Evolutionary conservation across 352 stramenopile species (phyloP), one percentile per base, ranked within the genome.

Genomic region (Pythium folliculosum): DNA sequence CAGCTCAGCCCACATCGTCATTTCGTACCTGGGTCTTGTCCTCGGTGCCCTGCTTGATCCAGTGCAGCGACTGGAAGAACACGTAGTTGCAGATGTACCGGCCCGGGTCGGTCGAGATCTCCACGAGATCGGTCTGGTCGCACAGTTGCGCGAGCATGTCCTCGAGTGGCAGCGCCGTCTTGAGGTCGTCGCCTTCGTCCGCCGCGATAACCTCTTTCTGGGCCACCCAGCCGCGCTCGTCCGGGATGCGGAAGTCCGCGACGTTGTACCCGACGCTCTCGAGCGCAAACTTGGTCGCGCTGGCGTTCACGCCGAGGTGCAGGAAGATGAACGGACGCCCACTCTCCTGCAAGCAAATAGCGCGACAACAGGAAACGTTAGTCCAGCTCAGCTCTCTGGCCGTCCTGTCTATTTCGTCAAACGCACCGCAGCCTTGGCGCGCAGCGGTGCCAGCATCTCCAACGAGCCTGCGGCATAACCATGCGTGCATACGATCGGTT

Each of bases 31-130:
- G 40, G 12, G 66, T 69, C 50, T 79, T 77, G 60, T 45, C 59
- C 21, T 63, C 67, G 7, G 52, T 49, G 30, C 63, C 54, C 38
- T 69, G 76, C 22, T 90, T 83, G 64, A 75, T 67, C 82, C 84
- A 91, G 40, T 82, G 67, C 16, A 95, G 81, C 70, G 85, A 94
- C 35, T 80, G 69, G 67, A 83, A 95, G 78, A 92, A 95, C 17
- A 92, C 86, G 65, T 79, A 93, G 72, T 95, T 95, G 75, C 87
- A 95, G 61, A 95, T 92, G 75, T 92, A 95, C 23, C 87, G 76
- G 7, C 87, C 87, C 1, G 85, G 85, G 63, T 95, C 82, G 13
- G 63, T 90, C 16, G 87, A 95, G 50, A 95, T 76, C 6, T 32
- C 59, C 10, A 85, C 64, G 17, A 69, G 70, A 37, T 76, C 57